Conservation (phyloP, 306 rosid species). For the Prunus davidiana region DNA sequence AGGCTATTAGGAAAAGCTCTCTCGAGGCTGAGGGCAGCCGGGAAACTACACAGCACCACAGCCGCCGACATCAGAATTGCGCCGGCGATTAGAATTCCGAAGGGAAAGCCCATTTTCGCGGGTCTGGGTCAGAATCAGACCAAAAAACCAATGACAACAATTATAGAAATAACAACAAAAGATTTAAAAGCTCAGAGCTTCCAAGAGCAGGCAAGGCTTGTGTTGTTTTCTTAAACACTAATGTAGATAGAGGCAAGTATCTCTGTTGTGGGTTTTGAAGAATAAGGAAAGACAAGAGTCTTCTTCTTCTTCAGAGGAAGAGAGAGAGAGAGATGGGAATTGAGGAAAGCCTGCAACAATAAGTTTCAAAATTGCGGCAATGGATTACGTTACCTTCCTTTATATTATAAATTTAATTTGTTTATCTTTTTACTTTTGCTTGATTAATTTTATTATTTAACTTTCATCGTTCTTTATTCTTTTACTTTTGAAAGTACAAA, state of each 20-base stretch:
- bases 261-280: background rate
- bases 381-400: slow-evolving; percentile 33
- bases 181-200: background rate
- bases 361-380: slow-evolving; percentile 30
- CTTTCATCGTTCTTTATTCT: background rate
- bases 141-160: background rate
- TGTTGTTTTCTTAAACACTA: no score
- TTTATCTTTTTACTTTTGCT: background rate
- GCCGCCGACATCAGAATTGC: slow-evolving; percentile 30
- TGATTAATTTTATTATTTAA: background rate
- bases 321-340: slow-evolving; percentile 1
- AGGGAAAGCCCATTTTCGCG: slow-evolving; percentile 37
- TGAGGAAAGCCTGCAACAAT: background rate
- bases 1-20: slow-evolving; percentile 77
- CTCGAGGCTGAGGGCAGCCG: slow-evolving; percentile 59
- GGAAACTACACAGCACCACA: slow-evolving; percentile 36
- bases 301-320: background rate
- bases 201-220: background rate
- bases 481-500: background rate
- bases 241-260: background rate
- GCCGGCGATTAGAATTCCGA: slow-evolving; percentile 23
- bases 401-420: background rate
- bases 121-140: background rate
- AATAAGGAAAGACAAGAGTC: background rate
- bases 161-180: background rate